phyloP scores from a whole-genome alignment of 495 filamentous ascomycete species.

The Aspergillus wentii region DNA sequence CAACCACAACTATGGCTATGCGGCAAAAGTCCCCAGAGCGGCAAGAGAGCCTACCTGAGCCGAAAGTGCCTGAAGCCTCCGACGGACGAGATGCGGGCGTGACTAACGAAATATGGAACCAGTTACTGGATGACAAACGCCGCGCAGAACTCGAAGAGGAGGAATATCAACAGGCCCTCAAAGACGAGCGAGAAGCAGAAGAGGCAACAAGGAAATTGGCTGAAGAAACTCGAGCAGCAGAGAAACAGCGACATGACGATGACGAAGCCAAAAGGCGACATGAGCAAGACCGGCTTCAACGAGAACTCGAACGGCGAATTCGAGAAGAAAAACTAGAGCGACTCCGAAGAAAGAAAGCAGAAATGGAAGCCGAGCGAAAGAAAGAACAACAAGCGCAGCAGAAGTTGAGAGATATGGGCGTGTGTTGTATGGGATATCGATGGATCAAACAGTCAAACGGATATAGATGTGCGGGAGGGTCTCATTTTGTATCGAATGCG shows the following conservation, averaged over 20 bases:
- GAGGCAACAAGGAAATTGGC: constrained; percentile 2
- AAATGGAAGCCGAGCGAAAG: constrained; percentile 12
- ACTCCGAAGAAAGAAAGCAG: constrained; percentile 19
- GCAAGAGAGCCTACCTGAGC: neutral
- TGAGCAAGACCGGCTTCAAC: constrained; percentile 29
- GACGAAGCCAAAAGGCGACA: constrained; percentile 16
- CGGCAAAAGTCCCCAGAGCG: neutral
- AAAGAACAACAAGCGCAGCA: constrained; percentile 37
- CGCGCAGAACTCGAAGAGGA: constrained; percentile 17
- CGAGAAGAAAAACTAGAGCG: constrained; percentile 23
- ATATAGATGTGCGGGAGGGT: constrained; percentile 50
- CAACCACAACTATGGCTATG: no score
- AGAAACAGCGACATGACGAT: constrained; percentile 14
- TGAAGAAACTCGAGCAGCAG: constrained; percentile 3
- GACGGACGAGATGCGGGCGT: constrained; percentile 49
- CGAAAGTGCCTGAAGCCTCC: neutral
- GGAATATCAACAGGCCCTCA: constrained; percentile 2
- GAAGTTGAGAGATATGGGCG: constrained; percentile 44
- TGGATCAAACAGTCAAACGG: constrained; percentile 52
- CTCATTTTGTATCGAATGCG: constrained; percentile 40
- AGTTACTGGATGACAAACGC: constrained; percentile 44
- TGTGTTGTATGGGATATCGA: constrained; percentile 43
- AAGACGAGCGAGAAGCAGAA: constrained; percentile 9
- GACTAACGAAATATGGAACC: constrained; percentile 51
- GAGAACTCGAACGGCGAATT: constrained; percentile 24